A percentile compares a stretch with the other conserved stretches of the same genome.
These are phyloP conservation scores for Nicotiana rustica DNA, from an alignment of 305 asterid species.

Conservation along the genomic window DNA sequence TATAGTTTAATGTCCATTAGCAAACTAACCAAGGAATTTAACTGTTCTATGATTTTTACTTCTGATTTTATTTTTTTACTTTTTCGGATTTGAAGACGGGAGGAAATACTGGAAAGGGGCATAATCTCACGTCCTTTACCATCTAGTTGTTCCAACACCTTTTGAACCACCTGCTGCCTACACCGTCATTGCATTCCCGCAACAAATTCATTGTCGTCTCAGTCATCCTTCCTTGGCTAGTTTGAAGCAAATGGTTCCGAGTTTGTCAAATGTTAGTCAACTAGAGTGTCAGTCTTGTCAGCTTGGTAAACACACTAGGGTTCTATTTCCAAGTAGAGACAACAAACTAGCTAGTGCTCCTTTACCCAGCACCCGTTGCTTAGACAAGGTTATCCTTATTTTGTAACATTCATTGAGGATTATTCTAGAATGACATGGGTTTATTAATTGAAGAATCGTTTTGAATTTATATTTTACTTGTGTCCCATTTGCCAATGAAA, in stretches of 20 bases:
- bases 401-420: neutral
- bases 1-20: neutral
- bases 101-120: neutral
- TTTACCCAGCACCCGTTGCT: neutral
- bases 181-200: too few relatives aligned
- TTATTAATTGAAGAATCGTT: neutral
- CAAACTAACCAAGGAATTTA: neutral
- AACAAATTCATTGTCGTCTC: too few relatives aligned
- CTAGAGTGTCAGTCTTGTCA: neutral
- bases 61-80: too few relatives aligned
- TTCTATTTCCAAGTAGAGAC: neutral
- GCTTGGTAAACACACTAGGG: neutral
- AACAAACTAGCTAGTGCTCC: neutral
- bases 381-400: neutral
- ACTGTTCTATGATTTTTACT: neutral
- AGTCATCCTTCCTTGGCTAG: neutral
- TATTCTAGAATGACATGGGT: neutral
- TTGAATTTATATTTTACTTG: neutral
- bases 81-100: neutral
- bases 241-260: neutral
- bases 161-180: neutral
- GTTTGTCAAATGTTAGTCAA: neutral
- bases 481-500: neutral
- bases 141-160: neutral
- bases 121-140: neutral